Evolutionary conservation across 208 protist genomes (phyloP), one percentile per base, ranked within the genome.

Genomic region (Trypanosomatidae sp.): DNA sequence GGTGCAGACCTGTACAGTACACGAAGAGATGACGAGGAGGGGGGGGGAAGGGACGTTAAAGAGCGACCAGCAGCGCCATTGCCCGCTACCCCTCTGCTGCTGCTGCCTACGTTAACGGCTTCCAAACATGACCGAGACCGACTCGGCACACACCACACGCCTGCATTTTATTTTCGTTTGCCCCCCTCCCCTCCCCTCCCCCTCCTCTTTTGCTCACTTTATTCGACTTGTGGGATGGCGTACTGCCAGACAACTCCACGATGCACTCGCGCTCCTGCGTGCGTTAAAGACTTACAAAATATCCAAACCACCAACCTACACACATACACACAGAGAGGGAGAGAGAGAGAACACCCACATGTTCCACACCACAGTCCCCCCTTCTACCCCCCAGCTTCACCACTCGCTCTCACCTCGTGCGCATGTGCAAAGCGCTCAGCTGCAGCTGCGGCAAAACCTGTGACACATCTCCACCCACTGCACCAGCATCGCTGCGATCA

Each of bases 401-500:
- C 52, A 15, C n/a, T 13, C 52, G 9, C 1, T 1, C n/a, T 17
- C 33, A n/a, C 58, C 15, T 44, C 36, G 22, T 41, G 28, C 30
- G 30, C 33, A 19, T 25, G 25, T 62, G 12, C 30, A 52, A n/a
- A 9, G 46, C 8, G 53, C 15, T 73, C 19, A 80, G 62, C 64
- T 55, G 70, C 62, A 67, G 56, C 69, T 47, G 64, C 9, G 52
- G 71, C 65, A 50, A 25, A 62, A 9, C 17, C 75, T 62, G 25
- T 84, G 73, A 36, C 70, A 33, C 30, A 80, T 46, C 56, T 84
- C 80, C 56, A 78, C 74, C 64, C 75, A 79, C 64, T 79, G 75
- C 69, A 79, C 75, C 49, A 73, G 4, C 75, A 79, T 79, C 46
- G 75, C 75, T 50, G 53, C 30, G 0, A n/a, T 52, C 12, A 74